These are phyloP conservation scores for Mortierella sp. DNA, from an alignment of 371 early-diverging fungal genomes.

Conservation along the genomic window DNA sequence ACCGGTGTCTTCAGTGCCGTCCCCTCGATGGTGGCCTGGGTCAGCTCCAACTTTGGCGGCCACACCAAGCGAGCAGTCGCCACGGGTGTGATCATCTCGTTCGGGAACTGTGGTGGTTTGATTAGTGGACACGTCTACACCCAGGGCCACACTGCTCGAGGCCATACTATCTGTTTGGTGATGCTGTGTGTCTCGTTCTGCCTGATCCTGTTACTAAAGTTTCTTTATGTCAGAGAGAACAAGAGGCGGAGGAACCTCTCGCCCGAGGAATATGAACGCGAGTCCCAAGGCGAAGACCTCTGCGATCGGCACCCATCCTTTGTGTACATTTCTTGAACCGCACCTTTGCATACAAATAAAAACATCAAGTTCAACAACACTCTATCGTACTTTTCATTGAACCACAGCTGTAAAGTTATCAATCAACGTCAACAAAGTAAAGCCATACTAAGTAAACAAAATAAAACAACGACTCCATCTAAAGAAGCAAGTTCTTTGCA, in stretches of 20 bases:
- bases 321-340: conserved; percentile 5
- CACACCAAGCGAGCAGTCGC: conserved; percentile 72
- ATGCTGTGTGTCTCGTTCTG: not conserved
- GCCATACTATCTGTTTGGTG: not conserved
- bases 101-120: conserved; percentile 57
- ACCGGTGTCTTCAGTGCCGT: conserved; percentile 65
- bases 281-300: conserved; percentile 18
- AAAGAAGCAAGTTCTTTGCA: not conserved
- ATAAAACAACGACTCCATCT: not conserved
- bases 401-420: too few species aligned
- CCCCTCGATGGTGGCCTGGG: conserved; percentile 68
- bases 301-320: conserved; percentile 22
- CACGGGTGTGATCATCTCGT: conserved; percentile 65
- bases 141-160: conserved; percentile 28
- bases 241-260: conserved; percentile 20
- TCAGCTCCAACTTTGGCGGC: conserved; percentile 69
- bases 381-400: too few species aligned
- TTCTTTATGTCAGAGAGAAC: conserved; percentile 27
- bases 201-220: conserved; percentile 20
- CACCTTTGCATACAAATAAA: not conserved
- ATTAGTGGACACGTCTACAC: conserved; percentile 64
- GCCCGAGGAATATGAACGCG: conserved; percentile 27
- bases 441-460: not conserved
- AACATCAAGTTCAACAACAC: too few species aligned
- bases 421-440: too few species aligned